Conservation (phyloP, 176 grass and related monocot genomes). For the Pontederia paniculata region DNA sequence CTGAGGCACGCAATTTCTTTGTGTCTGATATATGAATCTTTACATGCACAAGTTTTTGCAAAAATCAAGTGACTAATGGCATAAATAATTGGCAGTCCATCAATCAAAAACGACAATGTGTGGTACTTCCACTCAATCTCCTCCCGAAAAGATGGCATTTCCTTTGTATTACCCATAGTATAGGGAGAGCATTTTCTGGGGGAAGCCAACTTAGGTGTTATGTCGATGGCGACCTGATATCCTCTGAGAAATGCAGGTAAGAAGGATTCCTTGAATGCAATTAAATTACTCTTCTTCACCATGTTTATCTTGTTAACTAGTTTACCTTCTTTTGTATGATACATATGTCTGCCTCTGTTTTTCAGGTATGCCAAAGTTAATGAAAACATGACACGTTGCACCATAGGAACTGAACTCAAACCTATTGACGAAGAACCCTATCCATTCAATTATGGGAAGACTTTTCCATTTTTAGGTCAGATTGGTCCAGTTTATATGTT, state of each 20-base stretch:
- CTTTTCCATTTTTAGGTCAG: conserved; percentile 78
- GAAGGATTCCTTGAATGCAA: conserved; percentile 2
- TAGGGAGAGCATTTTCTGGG: conserved; percentile 89
- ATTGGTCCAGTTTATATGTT: conserved; percentile 93
- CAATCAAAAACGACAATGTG: conserved; percentile 81
- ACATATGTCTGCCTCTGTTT: conserved; percentile 3
- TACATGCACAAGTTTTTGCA: neutral
- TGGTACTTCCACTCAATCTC: conserved; percentile 62
- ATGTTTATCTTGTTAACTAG: neutral
- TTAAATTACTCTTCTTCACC: neutral
- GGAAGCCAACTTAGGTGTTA: conserved; percentile 85
- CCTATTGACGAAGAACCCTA: conserved; percentile 70
- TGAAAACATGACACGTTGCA: conserved; percentile 77
- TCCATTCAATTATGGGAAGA: conserved; percentile 62
- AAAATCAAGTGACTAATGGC: neutral
- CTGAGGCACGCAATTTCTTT: too few species aligned
- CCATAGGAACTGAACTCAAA: conserved; percentile 72
- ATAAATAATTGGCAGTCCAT: conserved; percentile 45
- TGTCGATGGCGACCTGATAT: conserved; percentile 68
- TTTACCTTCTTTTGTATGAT: conserved; percentile 9
- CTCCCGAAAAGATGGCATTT: conserved; percentile 86
- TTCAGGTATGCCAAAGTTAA: conserved; percentile 90
- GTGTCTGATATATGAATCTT: too few species aligned
- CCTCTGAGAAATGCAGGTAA: conserved; percentile 84
- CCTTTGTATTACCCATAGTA: conserved; percentile 80